These are phyloP conservation scores for Linnemannia exigua DNA, from an alignment of 192 early-diverging fungal genomes.

Conservation along the genomic window DNA sequence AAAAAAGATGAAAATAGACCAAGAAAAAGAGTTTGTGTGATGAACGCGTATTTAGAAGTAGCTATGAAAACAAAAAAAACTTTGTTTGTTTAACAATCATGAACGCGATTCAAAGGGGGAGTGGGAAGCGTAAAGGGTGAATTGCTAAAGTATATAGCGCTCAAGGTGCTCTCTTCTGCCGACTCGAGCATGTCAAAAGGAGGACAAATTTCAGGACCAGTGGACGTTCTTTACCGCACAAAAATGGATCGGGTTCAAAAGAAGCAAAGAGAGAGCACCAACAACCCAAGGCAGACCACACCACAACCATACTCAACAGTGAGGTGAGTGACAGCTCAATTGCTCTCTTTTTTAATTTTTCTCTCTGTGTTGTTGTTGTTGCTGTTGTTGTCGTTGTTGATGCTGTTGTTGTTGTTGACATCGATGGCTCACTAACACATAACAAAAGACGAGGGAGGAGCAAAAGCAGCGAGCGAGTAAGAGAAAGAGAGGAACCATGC, in stretches of 20 bases:
- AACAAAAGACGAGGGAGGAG: neutral
- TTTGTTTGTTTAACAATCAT: too few relatives aligned
- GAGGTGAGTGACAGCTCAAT: neutral
- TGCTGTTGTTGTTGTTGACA: neutral
- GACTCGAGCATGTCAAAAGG: too few relatives aligned
- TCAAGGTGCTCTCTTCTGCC: too few relatives aligned
- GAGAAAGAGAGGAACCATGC: neutral
- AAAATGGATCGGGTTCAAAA: too few relatives aligned
- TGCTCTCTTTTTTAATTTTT: neutral
- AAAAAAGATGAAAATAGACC: slow-evolving; percentile 1
- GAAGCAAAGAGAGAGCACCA: neutral
- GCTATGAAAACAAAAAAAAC: too few relatives aligned
- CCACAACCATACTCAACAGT: neutral
- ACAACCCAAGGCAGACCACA: neutral
- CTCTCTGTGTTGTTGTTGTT: neutral
- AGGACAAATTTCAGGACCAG: too few relatives aligned
- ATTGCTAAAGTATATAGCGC: too few relatives aligned
- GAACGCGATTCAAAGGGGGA: too few relatives aligned
- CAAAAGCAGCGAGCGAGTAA: neutral
- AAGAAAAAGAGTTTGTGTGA: neutral
- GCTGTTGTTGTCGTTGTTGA: neutral
- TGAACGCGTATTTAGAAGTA: too few relatives aligned
- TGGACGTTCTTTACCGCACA: too few relatives aligned
- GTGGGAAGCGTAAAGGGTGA: too few relatives aligned
- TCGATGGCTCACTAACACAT: neutral